A percentile compares a stretch with the other conserved stretches of the same genome.
These are phyloP conservation scores for Talaromyces wortmannii DNA, from an alignment of 495 filamentous ascomycete genomes.

Conservation along the genomic window DNA sequence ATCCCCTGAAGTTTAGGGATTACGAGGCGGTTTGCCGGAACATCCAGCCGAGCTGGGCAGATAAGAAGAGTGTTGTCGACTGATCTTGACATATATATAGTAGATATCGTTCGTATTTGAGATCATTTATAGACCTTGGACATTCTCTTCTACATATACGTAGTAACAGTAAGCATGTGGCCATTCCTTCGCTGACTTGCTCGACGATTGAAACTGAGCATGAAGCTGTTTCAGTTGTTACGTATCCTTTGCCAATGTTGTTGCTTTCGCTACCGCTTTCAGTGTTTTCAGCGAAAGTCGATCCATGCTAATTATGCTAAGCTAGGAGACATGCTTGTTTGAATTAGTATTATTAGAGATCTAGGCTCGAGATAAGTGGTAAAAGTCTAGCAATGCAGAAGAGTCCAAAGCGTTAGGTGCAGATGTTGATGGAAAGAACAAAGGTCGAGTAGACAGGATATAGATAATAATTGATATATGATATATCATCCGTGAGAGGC, in stretches of 20 bases:
- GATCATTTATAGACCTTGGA: not conserved
- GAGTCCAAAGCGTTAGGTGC: too few species aligned
- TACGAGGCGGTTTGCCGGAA: slow-evolving; percentile 77
- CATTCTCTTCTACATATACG: too few species aligned
- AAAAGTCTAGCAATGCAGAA: too few species aligned
- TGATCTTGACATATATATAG: slow-evolving; percentile 16
- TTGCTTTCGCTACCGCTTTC: slow-evolving; percentile 6
- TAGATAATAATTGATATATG: too few species aligned
- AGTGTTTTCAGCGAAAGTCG: slow-evolving; percentile 28
- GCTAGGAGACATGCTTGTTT: slow-evolving; percentile 45
- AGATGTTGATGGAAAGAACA: too few species aligned
- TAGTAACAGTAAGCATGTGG: too few species aligned
- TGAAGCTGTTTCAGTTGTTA: slow-evolving; percentile 81
- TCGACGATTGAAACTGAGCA: slow-evolving; percentile 81
- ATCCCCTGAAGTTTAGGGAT: slow-evolving; percentile 56
- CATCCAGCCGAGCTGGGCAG: slow-evolving; percentile 80
- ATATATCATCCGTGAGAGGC: too few species aligned
- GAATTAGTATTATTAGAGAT: not conserved
- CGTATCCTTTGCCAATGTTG: not conserved
- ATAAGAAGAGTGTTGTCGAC: slow-evolving; percentile 57
- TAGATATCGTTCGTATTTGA: not conserved
- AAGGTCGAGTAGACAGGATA: too few species aligned
- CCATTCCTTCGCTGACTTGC: slow-evolving; percentile 64
- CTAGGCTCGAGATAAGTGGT: too few species aligned
- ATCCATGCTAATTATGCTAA: slow-evolving; percentile 77